Evolutionary conservation across 2,329 filamentous ascomycete genomes (phyloP).

Genomic region (Epichloe coenophiala): DNA sequence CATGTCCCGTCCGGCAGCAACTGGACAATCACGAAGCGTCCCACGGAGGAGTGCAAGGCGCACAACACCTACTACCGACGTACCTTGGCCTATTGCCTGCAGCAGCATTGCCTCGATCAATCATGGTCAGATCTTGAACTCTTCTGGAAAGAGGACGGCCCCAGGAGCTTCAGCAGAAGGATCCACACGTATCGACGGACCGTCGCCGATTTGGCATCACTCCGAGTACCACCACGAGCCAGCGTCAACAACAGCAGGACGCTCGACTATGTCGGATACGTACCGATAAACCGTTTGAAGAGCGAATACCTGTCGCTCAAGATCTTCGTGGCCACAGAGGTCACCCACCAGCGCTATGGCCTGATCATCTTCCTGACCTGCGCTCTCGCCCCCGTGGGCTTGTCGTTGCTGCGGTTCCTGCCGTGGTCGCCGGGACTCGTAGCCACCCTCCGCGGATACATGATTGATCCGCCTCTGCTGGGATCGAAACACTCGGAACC

Average conservation of each 20-base stretch:
- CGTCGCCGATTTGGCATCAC: background rate
- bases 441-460: conserved; percentile 9
- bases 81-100: background rate
- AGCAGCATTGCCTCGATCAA: background rate
- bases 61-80: background rate
- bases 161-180: background rate
- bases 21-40: background rate
- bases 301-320: conserved; percentile 1
- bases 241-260: background rate
- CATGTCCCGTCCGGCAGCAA: background rate
- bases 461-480: conserved; percentile 13
- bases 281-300: conserved; percentile 4
- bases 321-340: conserved; percentile 4
- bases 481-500: conserved; percentile 9
- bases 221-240: background rate
- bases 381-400: conserved; percentile 13
- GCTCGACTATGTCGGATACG: conserved; percentile 7
- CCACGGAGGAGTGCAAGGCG: background rate
- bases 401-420: conserved; percentile 17
- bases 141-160: background rate
- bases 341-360: conserved; percentile 10
- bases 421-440: conserved; percentile 10
- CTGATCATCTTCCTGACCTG: conserved; percentile 14
- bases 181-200: background rate
- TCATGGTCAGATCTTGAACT: background rate